Percentiles rank a stretch among this genome's conserved stretches.
Conservation (phyloP, 2,329 filamentous ascomycete species). For the Phyllosticta citrichinensis region DNA sequence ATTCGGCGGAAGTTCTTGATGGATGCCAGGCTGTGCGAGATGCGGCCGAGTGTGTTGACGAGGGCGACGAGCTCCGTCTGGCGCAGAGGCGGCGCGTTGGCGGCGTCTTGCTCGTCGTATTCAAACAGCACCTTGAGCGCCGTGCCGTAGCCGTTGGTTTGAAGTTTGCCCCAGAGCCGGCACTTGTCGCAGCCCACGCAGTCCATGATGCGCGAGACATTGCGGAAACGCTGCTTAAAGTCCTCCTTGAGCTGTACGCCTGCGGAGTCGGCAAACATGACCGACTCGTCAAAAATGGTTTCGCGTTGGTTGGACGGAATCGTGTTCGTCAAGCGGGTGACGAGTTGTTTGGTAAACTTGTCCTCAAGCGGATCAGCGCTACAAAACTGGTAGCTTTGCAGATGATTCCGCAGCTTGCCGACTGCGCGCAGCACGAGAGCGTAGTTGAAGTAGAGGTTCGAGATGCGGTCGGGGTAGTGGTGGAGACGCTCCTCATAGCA, state of each 20-base stretch:
- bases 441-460: conserved; percentile 99
- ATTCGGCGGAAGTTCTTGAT: conserved; percentile 60
- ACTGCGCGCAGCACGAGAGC: conserved; percentile 87
- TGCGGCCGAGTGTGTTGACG: conserved; percentile 84
- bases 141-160: conserved; percentile 88
- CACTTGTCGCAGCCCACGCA: conserved; percentile 99
- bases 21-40: conserved; percentile 69
- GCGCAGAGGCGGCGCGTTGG: conserved; percentile 60
- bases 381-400: conserved; percentile 84
- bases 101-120: conserved; percentile 59
- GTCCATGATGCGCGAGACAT: conserved; percentile 94
- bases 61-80: conserved; percentile 89
- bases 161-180: conserved; percentile 92
- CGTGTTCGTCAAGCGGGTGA: conserved; percentile 62
- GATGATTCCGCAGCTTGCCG: conserved; percentile 75
- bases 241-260: conserved; percentile 81
- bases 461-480: conserved; percentile 76
- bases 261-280: conserved; percentile 73
- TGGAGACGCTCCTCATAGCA: conserved; percentile 88
- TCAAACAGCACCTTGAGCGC: conserved; percentile 95
- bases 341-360: conserved; percentile 65
- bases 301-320: conserved; percentile 49
- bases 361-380: conserved; percentile 76
- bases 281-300: conserved; percentile 83
- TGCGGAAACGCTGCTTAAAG: conserved; percentile 93